Conservation (phyloP, 1,284 basidiomycete genomes). For the Microbotryum saponariae region DNA sequence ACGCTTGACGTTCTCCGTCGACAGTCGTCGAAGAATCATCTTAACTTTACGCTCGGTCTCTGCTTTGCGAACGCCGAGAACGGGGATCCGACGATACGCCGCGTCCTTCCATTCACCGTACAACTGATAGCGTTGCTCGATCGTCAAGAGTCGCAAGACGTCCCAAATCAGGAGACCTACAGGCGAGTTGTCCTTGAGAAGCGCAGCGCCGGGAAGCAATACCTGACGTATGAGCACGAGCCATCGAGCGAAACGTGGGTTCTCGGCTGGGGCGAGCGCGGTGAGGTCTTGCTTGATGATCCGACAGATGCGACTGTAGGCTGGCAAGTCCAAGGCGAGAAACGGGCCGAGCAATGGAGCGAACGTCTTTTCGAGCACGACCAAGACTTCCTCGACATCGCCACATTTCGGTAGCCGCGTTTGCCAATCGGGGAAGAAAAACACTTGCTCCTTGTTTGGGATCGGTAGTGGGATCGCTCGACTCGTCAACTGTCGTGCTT, state of each 20-base stretch:
- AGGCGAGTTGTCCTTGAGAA: conserved; percentile 75
- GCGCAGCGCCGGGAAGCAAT: conserved; percentile 76
- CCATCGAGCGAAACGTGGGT: conserved; percentile 50
- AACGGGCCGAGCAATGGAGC: conserved; percentile 41
- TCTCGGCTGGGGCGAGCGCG: not conserved
- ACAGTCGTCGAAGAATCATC: conserved; percentile 65
- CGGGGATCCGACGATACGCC: conserved; percentile 46
- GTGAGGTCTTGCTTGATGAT: conserved; percentile 5
- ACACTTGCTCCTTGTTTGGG: conserved; percentile 60
- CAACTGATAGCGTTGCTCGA: conserved; percentile 71
- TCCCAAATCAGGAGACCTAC: conserved; percentile 82
- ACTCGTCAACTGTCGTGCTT: not conserved
- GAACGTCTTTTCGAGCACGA: conserved; percentile 39
- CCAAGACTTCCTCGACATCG: conserved; percentile 55
- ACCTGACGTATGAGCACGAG: conserved; percentile 68
- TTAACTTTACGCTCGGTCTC: conserved; percentile 55
- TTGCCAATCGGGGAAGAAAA: conserved; percentile 80
- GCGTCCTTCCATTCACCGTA: conserved; percentile 92
- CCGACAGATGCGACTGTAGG: conserved; percentile 14
- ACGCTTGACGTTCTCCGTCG: conserved; percentile 68
- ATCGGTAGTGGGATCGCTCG: conserved; percentile 7
- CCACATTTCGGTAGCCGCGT: conserved; percentile 61
- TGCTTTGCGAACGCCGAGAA: conserved; percentile 43
- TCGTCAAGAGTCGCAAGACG: conserved; percentile 68
- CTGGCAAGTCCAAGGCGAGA: conserved; percentile 15